These are phyloP conservation scores for Botrytis medusae DNA, from an alignment of 2,329 filamentous ascomycete species.

Conservation along the genomic window DNA sequence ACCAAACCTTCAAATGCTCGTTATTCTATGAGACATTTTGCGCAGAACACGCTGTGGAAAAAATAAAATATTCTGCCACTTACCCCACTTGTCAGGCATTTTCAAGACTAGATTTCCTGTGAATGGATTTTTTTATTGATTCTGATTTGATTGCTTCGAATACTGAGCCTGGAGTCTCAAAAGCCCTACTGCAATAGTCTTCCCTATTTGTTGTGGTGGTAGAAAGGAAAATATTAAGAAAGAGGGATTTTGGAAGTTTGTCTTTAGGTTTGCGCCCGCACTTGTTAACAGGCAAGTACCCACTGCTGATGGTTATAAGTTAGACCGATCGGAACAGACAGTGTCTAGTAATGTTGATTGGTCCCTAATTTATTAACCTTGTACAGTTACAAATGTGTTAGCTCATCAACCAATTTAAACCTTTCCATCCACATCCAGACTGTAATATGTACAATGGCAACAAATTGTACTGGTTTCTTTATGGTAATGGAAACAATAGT, in stretches of 20 bases:
- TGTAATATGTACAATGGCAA: neutral
- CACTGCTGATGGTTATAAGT: neutral
- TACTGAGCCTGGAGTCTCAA: neutral
- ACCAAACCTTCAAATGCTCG: slow-evolving; percentile 22
- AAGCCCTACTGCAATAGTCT: neutral
- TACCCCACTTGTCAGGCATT: slow-evolving; percentile 42
- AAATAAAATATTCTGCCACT: slow-evolving; percentile 32
- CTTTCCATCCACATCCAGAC: neutral
- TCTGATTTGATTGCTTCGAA: neutral
- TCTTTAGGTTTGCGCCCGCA: slow-evolving; percentile 21
- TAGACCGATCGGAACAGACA: slow-evolving; percentile 1
- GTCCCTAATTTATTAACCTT: neutral
- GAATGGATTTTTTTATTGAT: neutral
- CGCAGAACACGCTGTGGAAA: neutral
- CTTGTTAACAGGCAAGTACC: neutral
- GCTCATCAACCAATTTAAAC: neutral
- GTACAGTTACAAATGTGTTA: neutral
- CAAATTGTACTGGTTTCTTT: neutral
- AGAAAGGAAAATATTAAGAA: neutral
- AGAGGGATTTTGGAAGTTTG: slow-evolving; percentile 14
- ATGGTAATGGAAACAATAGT: neutral
- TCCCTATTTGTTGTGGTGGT: neutral
- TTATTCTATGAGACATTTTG: neutral
- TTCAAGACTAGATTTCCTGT: slow-evolving; percentile 23
- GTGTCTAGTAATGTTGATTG: neutral